phyloP scores from a whole-genome alignment of 2,329 filamentous ascomycete species.

The Calonectria hongkongensis region DNA sequence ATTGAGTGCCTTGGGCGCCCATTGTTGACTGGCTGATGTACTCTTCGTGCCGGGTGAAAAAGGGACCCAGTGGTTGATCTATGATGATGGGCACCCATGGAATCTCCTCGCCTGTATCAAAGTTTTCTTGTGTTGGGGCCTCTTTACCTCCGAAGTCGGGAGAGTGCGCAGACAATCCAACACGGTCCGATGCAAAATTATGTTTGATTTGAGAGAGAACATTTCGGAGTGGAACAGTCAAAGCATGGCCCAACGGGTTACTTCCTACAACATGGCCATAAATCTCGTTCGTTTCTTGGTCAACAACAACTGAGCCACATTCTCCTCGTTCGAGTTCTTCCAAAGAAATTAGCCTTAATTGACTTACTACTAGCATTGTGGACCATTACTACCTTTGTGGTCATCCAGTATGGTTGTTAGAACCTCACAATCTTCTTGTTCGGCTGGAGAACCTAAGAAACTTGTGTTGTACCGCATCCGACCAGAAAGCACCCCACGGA shows the following conservation, averaged over 20 bases:
- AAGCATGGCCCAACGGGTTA: constrained; percentile 17
- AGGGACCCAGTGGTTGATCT: too few species aligned
- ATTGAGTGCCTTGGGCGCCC: too few species aligned
- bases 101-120: too few species aligned
- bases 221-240: constrained; percentile 12
- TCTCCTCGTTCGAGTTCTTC: not conserved
- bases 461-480: not conserved
- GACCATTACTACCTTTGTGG: not conserved
- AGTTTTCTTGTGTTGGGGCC: too few species aligned
- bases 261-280: constrained; percentile 32
- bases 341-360: not conserved
- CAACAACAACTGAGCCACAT: constrained; percentile 30
- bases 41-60: too few species aligned
- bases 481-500: constrained; percentile 8
- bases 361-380: not conserved
- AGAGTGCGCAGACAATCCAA: too few species aligned
- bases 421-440: constrained; percentile 3
- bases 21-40: too few species aligned
- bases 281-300: constrained; percentile 23
- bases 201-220: constrained; percentile 7
- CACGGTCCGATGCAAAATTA: too few species aligned
- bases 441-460: not conserved
- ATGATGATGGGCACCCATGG: too few species aligned
- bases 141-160: too few species aligned
- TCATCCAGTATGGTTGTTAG: not conserved